Conservation (phyloP, 129 eudicot species). For the Kitagawia praeruptora region DNA sequence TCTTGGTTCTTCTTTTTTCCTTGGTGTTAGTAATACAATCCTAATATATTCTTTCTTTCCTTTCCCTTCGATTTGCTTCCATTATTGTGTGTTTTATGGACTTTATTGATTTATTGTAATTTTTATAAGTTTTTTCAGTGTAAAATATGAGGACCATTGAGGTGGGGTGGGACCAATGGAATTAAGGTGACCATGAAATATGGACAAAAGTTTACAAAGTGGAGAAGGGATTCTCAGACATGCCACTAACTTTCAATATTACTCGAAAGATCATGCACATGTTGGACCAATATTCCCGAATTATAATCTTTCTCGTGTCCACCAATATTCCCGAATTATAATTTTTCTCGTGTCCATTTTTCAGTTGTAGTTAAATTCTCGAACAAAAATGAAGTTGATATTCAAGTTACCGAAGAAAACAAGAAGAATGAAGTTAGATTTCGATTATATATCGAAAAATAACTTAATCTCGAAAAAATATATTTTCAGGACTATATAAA, state of each 20-base stretch:
- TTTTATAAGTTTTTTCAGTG: background rate
- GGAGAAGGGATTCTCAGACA: slow-evolving; percentile 2
- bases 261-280: background rate
- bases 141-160: background rate
- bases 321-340: background rate
- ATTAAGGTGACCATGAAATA: slow-evolving; percentile 5
- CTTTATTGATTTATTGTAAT: background rate
- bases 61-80: background rate
- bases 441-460: too few species aligned
- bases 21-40: background rate
- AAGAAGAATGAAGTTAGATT: too few species aligned
- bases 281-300: background rate
- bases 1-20: background rate
- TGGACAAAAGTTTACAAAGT: slow-evolving; percentile 1
- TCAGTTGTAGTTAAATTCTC: background rate
- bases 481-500: too few species aligned
- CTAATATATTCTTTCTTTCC: background rate
- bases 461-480: too few species aligned
- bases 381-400: background rate
- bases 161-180: background rate
- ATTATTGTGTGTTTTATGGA: background rate
- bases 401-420: too few species aligned
- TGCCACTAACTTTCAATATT: slow-evolving; percentile 1
- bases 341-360: background rate
- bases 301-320: background rate